phyloP scores from a whole-genome alignment of 2,329 filamentous ascomycete species.

The Venturia oleaginea region DNA sequence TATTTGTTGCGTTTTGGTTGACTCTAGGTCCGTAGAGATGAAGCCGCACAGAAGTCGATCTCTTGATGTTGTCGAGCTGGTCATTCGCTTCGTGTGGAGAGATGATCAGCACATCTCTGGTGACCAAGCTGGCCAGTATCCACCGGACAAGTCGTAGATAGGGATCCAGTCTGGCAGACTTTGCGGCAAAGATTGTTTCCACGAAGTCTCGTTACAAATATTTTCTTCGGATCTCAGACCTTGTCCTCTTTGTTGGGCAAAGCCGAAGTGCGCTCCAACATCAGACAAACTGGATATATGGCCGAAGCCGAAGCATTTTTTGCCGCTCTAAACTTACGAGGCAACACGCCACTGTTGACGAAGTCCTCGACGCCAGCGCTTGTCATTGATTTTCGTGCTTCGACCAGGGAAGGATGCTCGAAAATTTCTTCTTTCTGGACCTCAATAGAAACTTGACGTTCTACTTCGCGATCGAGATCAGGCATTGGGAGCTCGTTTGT shows the following conservation, averaged over 20 bases:
- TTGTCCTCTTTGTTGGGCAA: constrained; percentile 32
- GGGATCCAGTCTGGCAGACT: constrained; percentile 27
- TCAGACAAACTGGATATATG: constrained; percentile 38
- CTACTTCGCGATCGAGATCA: background rate
- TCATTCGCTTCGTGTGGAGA: constrained; percentile 53
- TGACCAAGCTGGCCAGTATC: constrained; percentile 33
- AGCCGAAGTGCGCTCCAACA: constrained; percentile 23
- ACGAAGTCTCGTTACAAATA: constrained; percentile 48
- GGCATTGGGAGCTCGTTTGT: background rate
- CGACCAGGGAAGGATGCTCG: constrained; percentile 36
- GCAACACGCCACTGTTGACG: constrained; percentile 35
- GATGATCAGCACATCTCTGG: constrained; percentile 41
- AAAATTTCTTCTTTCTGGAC: constrained; percentile 51
- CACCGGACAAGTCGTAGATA: constrained; percentile 48
- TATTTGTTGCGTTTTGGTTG: constrained; percentile 24
- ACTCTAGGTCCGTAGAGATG: constrained; percentile 45
- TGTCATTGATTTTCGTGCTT: background rate
- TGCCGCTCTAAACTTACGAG: constrained; percentile 25
- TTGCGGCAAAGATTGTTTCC: constrained; percentile 31
- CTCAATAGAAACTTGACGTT: constrained; percentile 58
- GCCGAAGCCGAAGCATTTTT: constrained; percentile 22
- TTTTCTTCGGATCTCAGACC: background rate
- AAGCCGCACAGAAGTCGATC: constrained; percentile 31
- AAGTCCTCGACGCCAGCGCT: constrained; percentile 32
- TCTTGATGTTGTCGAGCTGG: constrained; percentile 35